Evolutionary conservation across 2,329 filamentous ascomycete species (phyloP).

Genomic region (Calonectria pseudoturangicola): DNA sequence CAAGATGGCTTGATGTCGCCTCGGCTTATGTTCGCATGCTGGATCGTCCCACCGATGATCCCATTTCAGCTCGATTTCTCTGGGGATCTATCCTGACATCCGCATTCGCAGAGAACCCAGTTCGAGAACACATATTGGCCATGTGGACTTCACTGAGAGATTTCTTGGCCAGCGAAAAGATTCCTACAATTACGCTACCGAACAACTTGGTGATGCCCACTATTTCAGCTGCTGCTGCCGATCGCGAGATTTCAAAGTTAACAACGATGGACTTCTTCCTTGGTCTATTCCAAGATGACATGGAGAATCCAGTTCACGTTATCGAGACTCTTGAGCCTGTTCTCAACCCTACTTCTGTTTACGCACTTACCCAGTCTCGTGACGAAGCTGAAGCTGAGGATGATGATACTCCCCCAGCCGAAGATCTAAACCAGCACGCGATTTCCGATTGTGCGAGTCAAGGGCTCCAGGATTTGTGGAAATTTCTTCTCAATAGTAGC

Average conservation of each 20-base stretch:
- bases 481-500: constrained; percentile 87
- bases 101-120: constrained; percentile 70
- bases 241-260: constrained; percentile 92
- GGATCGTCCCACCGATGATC: constrained; percentile 58
- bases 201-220: constrained; percentile 95
- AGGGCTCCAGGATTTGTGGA: constrained; percentile 85
- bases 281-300: constrained; percentile 89
- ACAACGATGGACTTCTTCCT: constrained; percentile 98
- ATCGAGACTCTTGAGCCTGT: constrained; percentile 96
- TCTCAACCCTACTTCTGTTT: constrained; percentile 81
- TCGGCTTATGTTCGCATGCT: constrained; percentile 65
- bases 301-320: constrained; percentile 86
- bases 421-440: constrained; percentile 56
- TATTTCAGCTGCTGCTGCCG: constrained; percentile 87
- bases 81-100: constrained; percentile 75
- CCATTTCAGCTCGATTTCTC: constrained; percentile 71
- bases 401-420: constrained; percentile 45
- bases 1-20: constrained; percentile 71
- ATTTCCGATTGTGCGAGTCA: constrained; percentile 73
- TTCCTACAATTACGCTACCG: constrained; percentile 75
- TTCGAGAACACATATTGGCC: constrained; percentile 73
- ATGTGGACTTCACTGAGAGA: constrained; percentile 77
- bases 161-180: constrained; percentile 64
- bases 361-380: constrained; percentile 54
- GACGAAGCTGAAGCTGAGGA: constrained; percentile 33